Conservation (phyloP, 441 rosid species). For the Populus trichocarpa region DNA sequence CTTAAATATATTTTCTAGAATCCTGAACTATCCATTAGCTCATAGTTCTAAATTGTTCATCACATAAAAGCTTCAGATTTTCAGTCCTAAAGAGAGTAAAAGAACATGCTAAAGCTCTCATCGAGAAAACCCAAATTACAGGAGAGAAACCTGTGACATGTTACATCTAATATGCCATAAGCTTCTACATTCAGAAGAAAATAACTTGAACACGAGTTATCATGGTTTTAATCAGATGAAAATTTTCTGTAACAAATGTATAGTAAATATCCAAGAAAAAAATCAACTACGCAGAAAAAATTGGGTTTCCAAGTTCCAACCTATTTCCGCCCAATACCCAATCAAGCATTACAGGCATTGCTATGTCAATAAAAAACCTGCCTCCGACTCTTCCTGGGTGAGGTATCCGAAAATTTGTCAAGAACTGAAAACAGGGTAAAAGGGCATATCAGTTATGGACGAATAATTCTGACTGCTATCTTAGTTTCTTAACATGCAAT, state of each 20-base stretch:
- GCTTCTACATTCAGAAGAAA: background rate
- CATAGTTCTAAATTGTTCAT: background rate
- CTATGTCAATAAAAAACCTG: conserved; percentile 68
- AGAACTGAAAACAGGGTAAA: conserved; percentile 49
- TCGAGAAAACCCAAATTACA: background rate
- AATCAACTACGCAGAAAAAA: background rate
- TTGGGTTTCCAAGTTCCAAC: conserved; percentile 32
- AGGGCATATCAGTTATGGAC: background rate
- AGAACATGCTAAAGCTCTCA: background rate
- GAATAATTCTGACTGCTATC: background rate
- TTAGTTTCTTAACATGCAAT: background rate
- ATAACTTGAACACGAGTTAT: background rate
- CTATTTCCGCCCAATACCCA: conserved; percentile 98
- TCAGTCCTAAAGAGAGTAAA: background rate
- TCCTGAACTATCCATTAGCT: background rate
- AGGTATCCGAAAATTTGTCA: conserved; percentile 78
- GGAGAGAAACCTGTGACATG: background rate
- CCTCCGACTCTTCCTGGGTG: conserved; percentile 93
- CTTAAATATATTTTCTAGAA: background rate
- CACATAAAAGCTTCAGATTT: background rate
- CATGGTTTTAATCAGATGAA: background rate
- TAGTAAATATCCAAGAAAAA: background rate
- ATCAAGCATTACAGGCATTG: conserved; percentile 80
- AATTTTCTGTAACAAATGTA: background rate
- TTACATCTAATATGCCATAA: background rate